Percentiles rank a stretch among this genome's conserved stretches.
Evolutionary conservation across 1,284 basidiomycete species (phyloP).

Genomic region (Fomitopsis betulina): DNA sequence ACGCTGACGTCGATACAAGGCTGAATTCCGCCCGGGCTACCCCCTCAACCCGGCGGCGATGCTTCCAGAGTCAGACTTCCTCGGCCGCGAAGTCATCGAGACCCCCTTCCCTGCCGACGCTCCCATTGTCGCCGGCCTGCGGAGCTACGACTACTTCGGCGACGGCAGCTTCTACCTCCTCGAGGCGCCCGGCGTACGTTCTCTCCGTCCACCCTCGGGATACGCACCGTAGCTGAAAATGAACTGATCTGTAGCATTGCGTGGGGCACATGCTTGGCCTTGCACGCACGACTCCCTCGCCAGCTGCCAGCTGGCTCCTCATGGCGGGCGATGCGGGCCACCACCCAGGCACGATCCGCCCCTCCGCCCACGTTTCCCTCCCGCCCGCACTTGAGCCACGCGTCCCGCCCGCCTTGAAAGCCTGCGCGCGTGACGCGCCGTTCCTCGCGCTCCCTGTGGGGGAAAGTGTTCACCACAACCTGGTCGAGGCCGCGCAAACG

Average conservation of each 20-base stretch:
- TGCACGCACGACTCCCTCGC: neutral
- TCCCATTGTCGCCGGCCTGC: neutral
- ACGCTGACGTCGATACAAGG: neutral
- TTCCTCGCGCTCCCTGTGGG: neutral
- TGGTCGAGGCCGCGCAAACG: neutral
- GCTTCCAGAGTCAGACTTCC: neutral
- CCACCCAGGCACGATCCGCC: neutral
- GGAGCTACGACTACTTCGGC: neutral
- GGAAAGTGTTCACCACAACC: neutral
- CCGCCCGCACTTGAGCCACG: neutral
- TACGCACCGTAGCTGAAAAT: no score
- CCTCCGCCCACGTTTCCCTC: neutral
- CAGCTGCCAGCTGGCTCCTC: neutral
- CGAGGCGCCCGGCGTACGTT: neutral
- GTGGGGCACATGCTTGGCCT: neutral
- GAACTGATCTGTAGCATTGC: neutral
- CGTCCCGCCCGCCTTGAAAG: neutral
- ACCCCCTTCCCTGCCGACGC: neutral
- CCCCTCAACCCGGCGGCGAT: neutral
- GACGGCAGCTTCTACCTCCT: slow-evolving; percentile 1
- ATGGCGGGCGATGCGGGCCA: neutral
- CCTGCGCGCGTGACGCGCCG: neutral
- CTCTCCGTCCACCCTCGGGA: no score
- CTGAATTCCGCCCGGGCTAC: neutral
- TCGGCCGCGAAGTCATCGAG: neutral